A percentile compares a stretch with the other conserved stretches of the same genome.
Evolutionary conservation across 2,329 filamentous ascomycete genomes (phyloP).

Genomic region (Paecilomyces dactylethromorphus): DNA sequence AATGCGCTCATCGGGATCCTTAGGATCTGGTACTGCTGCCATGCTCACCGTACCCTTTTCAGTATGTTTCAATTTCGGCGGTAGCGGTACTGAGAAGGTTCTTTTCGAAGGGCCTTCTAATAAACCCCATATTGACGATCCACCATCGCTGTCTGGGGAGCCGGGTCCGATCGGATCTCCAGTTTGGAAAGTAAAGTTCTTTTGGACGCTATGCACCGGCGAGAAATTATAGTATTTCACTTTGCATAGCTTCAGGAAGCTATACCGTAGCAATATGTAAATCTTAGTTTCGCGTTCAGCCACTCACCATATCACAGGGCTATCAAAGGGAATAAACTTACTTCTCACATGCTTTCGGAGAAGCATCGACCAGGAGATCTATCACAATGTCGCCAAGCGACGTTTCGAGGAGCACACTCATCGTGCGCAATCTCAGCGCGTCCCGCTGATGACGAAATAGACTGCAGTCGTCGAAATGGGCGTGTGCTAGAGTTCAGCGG

Average conservation of each 20-base stretch:
- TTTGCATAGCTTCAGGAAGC: constrained; percentile 98
- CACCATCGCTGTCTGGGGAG: constrained; percentile 80
- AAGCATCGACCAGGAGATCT: constrained; percentile 81
- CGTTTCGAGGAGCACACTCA: constrained; percentile 93
- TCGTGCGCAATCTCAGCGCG: constrained; percentile 31
- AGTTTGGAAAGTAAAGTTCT: constrained; percentile 92
- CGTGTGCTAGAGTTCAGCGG: neutral
- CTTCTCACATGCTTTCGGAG: constrained; percentile 92
- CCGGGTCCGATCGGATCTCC: constrained; percentile 88
- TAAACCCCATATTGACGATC: constrained; percentile 86
- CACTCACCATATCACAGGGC: constrained; percentile 28
- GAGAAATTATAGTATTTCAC: constrained; percentile 99
- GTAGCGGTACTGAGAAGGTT: constrained; percentile 76
- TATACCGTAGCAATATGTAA: constrained; percentile 37
- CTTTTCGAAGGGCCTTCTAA: constrained; percentile 64
- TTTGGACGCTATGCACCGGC: constrained; percentile 85
- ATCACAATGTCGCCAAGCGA: constrained; percentile 91
- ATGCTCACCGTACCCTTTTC: constrained; percentile 93
- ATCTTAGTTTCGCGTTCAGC: constrained; percentile 55
- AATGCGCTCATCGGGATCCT: constrained; percentile 72
- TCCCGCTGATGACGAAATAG: constrained; percentile 2
- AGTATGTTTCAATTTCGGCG: constrained; percentile 78
- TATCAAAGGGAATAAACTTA: constrained; percentile 43
- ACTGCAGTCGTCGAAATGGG: neutral
- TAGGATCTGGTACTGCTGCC: constrained; percentile 75